Percentiles rank a stretch among this genome's conserved stretches.
Conservation (phyloP, 306 rosid species). For the Acmispon strigosus region DNA sequence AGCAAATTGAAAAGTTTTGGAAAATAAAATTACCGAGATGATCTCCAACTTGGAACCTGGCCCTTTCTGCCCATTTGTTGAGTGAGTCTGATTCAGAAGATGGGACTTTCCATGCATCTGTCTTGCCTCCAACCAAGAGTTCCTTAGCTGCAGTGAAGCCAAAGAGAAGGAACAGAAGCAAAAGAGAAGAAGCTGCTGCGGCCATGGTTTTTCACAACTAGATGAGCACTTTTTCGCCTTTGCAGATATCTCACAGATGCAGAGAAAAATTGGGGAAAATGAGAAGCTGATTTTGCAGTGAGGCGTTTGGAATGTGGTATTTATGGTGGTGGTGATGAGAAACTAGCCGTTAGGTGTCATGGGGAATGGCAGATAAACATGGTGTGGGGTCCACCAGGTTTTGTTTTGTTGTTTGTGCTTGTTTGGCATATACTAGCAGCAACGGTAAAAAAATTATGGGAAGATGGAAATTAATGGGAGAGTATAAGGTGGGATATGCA, state of each 20-base stretch:
- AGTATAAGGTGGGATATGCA: no score
- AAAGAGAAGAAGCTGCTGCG: constrained; percentile 21
- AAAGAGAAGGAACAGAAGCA: constrained; percentile 23
- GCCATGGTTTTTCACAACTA: constrained; percentile 35
- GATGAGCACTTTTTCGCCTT: not conserved
- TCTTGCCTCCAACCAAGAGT: constrained; percentile 56
- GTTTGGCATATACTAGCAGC: not conserved
- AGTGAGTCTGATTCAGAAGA: constrained; percentile 57
- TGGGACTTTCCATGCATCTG: constrained; percentile 60
- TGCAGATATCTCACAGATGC: not conserved
- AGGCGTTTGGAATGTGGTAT: constrained; percentile 11
- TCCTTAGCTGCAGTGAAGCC: constrained; percentile 48
- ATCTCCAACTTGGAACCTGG: constrained; percentile 61
- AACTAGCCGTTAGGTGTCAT: constrained; percentile 61
- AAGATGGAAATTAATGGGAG: no score
- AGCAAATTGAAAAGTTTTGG: not conserved
- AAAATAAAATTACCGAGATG: constrained; percentile 40
- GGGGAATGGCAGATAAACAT: not conserved
- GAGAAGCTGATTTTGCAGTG: not conserved
- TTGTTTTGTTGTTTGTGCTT: not conserved
- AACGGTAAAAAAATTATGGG: constrained; percentile 19
- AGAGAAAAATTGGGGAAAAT: not conserved
- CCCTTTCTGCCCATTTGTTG: constrained; percentile 59
- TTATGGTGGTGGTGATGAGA: constrained; percentile 21
- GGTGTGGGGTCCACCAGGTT: constrained; percentile 21